phyloP scores from a whole-genome alignment of 805 yeast species.

The Myxozyma lipomycoides region DNA sequence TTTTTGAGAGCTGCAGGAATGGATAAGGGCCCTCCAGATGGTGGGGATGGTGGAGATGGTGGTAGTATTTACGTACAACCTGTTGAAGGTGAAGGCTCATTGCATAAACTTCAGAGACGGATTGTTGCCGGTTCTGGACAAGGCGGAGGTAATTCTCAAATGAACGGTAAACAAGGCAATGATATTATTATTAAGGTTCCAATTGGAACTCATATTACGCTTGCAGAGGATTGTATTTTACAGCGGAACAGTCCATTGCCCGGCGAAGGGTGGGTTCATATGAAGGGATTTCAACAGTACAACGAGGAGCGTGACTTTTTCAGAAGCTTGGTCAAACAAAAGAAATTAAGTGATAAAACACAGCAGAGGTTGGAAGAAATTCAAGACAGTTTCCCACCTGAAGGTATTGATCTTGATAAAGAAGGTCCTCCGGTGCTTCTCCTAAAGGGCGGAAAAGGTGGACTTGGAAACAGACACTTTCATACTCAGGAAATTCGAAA shows the following conservation, averaged over 20 bases:
- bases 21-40: constrained; percentile 91
- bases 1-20: constrained; percentile 83
- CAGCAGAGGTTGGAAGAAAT: constrained; percentile 53
- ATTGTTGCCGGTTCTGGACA: constrained; percentile 72
- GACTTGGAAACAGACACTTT: constrained; percentile 95
- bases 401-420: constrained; percentile 71
- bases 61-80: constrained; percentile 85
- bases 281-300: constrained; percentile 68
- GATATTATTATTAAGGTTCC: constrained; percentile 84
- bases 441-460: constrained; percentile 85
- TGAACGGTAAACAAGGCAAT: constrained; percentile 81
- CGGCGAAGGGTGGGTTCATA: constrained; percentile 88
- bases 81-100: constrained; percentile 61
- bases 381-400: constrained; percentile 69
- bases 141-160: constrained; percentile 67
- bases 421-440: constrained; percentile 63
- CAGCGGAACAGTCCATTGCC: constrained; percentile 54
- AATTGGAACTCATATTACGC: constrained; percentile 74
- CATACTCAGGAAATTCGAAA: constrained; percentile 76
- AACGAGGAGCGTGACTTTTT: constrained; percentile 67
- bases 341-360: constrained; percentile 60
- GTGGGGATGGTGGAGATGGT: constrained; percentile 98
- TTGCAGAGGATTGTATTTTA: constrained; percentile 23
- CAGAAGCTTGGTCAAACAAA: constrained; percentile 56
- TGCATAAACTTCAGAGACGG: constrained; percentile 62